Base-by-base conservation (phyloP, 2,329 filamentous ascomycete species). In the Teratosphaeria pseudoeucalypti region DNA sequence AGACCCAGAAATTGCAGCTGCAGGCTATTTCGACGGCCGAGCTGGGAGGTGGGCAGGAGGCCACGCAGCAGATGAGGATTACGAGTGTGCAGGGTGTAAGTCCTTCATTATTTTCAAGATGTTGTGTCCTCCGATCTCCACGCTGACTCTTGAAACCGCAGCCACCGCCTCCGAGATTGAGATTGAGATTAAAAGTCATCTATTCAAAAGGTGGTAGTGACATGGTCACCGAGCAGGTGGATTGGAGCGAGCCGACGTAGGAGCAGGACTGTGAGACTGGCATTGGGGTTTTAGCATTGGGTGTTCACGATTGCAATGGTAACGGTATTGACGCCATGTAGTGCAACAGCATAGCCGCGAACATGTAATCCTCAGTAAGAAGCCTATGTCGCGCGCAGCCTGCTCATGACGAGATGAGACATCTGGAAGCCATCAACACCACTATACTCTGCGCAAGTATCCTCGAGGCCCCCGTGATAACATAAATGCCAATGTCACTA, bases 1-100 rank as follows among this genome's bases (percentile, higher is more conserved):
- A 97, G 77, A 90, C 89, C 53, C 94, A 99, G 76, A 96, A 94
- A 73, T 77, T 99, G 68, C 91, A 96, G 72, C 78, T 99, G 65
- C 87, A 95, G 72, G 90, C 87, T 60, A 96, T 99, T 65, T 95
- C 90, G 65, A 89, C 84, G 64, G 78, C 86, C 4, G 89, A 95
- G 34, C 72, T 99, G 52, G 84, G 79, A 12, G 84, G 86, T 6
- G 90, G 90, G 14, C 84, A 87, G 52, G 91, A 96, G 71, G 92
- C 91, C 16, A 91, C 87, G 62, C 94, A 97, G 76, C 82, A 86
- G 69, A 95, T 99, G 90, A 88, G 90, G 70, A 85, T 99, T 62
- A 84, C 84, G 61, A 86, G 89, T 63, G 86, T 89, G 66, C 91
- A 86, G 76, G 94, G 91, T 71, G 94, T 97, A 85, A 86, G 92